Base-by-base conservation (phyloP, 2,329 filamentous ascomycete species). In the Trichothecium sympodiale region DNA sequence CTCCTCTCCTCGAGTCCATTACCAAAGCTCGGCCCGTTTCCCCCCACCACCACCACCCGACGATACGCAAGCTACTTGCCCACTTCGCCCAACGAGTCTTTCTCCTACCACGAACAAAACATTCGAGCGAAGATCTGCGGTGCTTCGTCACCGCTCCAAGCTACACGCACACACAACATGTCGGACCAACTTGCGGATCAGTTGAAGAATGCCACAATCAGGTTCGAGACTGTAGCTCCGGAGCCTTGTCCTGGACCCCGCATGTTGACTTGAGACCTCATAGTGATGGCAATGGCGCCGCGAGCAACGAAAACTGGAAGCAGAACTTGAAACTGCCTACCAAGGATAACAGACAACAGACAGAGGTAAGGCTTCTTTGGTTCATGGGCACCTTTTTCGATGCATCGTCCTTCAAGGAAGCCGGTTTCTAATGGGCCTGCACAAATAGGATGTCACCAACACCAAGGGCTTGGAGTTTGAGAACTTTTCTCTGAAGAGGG, bases 401-500 rank as follows among this genome's bases (percentile, higher is more conserved):
- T 34, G 33, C 34, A 25, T 4, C 26, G 18, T 34, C 34, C 25
- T n/a, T n/a, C n/a, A n/a, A n/a, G n/a, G n/a, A n/a, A n/a, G n/a
- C n/a, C n/a, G n/a, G n/a, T n/a, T n/a, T n/a, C n/a, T n/a, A n/a
- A n/a, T n/a, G n/a, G n/a, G n/a, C n/a, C n/a, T n/a, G n/a, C n/a
- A n/a, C n/a, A n/a, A n/a, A 3, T 43, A 94, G 83, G 91, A 98
- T 83, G 93, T 98, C 42, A 96, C 89, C 39, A 88, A 87, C 51
- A 98, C 89, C 23, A 96, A 95, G 66, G 91, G 91, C 41, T 71
- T 98, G 43, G 91, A 98, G 50, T 98, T 95, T 54, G 93, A 98
- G 62, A 85, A 96, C 48, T 95, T 98, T 57, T 83, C 83, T 46
- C 80, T 98, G 50, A 94, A 94, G 68, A 76, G 91, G 56, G 85